Conservation (phyloP, 2,329 filamentous ascomycete genomes). For the Hortaea sp. region DNA sequence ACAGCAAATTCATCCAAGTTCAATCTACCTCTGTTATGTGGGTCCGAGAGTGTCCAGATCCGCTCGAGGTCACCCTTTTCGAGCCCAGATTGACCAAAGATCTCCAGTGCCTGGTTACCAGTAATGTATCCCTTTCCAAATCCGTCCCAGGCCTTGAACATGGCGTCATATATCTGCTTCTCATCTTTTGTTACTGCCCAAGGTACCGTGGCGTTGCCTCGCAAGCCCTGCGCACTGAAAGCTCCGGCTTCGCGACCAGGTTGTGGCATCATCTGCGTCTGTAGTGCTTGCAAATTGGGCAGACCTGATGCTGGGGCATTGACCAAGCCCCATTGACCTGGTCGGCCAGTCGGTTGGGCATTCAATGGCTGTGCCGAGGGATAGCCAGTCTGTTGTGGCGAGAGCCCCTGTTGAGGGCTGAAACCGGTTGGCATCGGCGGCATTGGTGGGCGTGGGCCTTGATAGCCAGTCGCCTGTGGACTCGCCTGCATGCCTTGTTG, state of each 20-base stretch:
- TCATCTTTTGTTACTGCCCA: conserved; percentile 99
- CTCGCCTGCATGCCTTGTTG: conserved; percentile 38
- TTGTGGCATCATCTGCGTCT: conserved; percentile 95
- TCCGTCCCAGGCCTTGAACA: conserved; percentile 96
- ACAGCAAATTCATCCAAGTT: conserved; percentile 97
- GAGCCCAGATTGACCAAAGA: conserved; percentile 90
- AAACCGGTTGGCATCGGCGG: conserved; percentile 70
- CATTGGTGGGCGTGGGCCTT: conserved; percentile 68
- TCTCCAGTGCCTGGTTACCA: conserved; percentile 88
- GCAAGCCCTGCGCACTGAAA: conserved; percentile 77
- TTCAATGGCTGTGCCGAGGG: conserved; percentile 59
- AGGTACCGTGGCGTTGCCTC: conserved; percentile 89
- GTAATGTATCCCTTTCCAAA: conserved; percentile 85
- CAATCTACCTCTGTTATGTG: conserved; percentile 84
- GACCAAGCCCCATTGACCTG: conserved; percentile 96
- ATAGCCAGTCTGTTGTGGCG: conserved; percentile 56
- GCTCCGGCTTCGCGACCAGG: conserved; percentile 70
- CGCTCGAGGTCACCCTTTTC: conserved; percentile 83
- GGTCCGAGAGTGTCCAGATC: conserved; percentile 90
- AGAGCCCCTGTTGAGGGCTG: conserved; percentile 48
- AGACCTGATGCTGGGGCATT: conserved; percentile 83
- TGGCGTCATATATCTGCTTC: conserved; percentile 89
- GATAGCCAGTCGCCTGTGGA: conserved; percentile 67
- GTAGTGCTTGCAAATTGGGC: conserved; percentile 86
- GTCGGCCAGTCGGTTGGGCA: conserved; percentile 84